Conservation (phyloP, 2,329 filamentous ascomycete species). For the Scedosporium minutisporum region DNA sequence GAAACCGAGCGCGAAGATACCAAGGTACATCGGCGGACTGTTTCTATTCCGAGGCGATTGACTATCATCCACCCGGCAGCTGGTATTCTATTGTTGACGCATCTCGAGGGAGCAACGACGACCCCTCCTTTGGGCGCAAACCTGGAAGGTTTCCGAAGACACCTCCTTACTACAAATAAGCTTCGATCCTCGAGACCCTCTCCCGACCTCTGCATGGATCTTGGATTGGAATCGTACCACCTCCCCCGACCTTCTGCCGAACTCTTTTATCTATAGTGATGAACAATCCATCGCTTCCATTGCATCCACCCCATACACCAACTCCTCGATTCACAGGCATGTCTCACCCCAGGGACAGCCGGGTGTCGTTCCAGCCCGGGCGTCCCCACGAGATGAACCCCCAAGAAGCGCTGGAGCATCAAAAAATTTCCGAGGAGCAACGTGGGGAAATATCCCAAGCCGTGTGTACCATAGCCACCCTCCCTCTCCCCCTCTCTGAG, state of each 20-base stretch:
- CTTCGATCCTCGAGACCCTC: background rate
- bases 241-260: background rate
- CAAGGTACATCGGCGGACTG: background rate
- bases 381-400: conserved; percentile 4
- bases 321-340: conserved; percentile 4
- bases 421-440: conserved; percentile 13
- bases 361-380: conserved; percentile 6
- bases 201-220: background rate
- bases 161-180: too few relatives aligned
- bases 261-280: background rate
- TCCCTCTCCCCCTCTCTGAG: background rate
- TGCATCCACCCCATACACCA: conserved; percentile 6
- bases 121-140: too few relatives aligned
- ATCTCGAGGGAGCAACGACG: background rate
- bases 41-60: background rate
- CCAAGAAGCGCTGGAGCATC: conserved; percentile 7
- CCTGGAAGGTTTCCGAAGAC: too few relatives aligned
- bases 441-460: conserved; percentile 12
- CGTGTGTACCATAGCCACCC: conserved; percentile 4
- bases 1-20: background rate
- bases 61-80: background rate
- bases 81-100: background rate
- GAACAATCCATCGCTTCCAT: conserved; percentile 5
- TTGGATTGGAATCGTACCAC: background rate
- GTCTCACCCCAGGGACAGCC: conserved; percentile 5